Conservation (phyloP, 805 yeast genomes). For the Monosporozyma siamensis region DNA sequence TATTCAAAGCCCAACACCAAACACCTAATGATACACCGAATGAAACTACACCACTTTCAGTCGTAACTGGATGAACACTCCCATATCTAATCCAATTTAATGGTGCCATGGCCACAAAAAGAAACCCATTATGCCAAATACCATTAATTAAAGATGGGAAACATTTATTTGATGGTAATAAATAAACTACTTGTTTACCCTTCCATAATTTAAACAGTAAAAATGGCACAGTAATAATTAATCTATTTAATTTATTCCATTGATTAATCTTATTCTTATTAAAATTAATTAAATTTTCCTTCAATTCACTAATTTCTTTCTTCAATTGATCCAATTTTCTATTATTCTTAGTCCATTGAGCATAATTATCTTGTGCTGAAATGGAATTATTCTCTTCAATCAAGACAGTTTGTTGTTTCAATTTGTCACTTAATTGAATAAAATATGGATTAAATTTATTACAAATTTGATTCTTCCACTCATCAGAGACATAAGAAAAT, state of each 20-base stretch:
- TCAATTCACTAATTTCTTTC: conserved; percentile 40
- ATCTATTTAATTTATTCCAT: conserved; percentile 13
- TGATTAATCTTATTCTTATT: conserved; percentile 3
- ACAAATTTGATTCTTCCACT: neutral
- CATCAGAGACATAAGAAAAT: neutral
- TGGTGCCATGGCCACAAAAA: conserved; percentile 22
- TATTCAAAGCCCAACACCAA: conserved; percentile 29
- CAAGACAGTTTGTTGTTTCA: conserved; percentile 38
- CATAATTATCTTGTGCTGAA: conserved; percentile 89
- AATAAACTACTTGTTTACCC: conserved; percentile 26
- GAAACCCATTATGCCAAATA: conserved; percentile 28
- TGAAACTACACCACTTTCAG: conserved; percentile 4
- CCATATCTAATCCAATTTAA: conserved; percentile 11
- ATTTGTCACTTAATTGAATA: conserved; percentile 12
- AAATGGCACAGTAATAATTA: conserved; percentile 27
- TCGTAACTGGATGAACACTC: neutral
- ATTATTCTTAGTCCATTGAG: conserved; percentile 89
- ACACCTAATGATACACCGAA: conserved; percentile 29
- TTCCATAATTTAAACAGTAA: conserved; percentile 25
- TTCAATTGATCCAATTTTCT: conserved; percentile 54
- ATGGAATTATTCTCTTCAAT: conserved; percentile 48
- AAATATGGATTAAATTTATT: conserved; percentile 1
- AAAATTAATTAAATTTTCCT: conserved; percentile 27
- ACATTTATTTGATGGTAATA: conserved; percentile 19
- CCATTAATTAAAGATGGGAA: conserved; percentile 27